Base-by-base conservation (phyloP, 148 eudicot species). In the Amaranthus palmeri region DNA sequence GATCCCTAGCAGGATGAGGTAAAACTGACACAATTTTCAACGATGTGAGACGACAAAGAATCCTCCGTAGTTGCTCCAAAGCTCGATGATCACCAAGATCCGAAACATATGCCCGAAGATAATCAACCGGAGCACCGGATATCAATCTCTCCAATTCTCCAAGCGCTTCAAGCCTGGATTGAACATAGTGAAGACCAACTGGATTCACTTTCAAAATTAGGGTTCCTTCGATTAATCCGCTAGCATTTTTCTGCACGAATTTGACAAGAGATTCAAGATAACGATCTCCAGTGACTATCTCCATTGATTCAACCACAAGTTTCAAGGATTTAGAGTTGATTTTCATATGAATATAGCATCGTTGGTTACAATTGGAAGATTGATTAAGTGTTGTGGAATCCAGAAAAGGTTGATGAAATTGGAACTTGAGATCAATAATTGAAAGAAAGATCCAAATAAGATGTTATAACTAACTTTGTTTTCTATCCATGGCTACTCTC, bases 41-140 rank as follows among this genome's bases (percentile, higher is more conserved):
- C 53, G 86, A 82, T 18, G 92, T 84, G 48, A 93, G 75, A 4
- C 91, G 86, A 7, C 98, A 77, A 2, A 93, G 73, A 68, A 91
- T 91, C 78, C 91, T 74, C 12, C 98, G 79, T 17, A 93, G 82
- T 79, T 89, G 96, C 81, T 93, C 96, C 3, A 93, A 81, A 41
- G 98, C 98, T 2, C 97, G 85, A 69, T 93, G 97, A 68, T 93
- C 98, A 1, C 97, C 98, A 64, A 93, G 86, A 76, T 93, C 97
- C 3, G 91, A 91, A 3, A 93, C 86, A 64, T 93, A 93, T 7
- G 98, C 96, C 5, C 98, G 89, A 42, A 93, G 85, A 61, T 93
- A 91, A 67, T 93, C 98, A 0, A 93, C 97, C 10, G 98, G 98
- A 51, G 98, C 98, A 10, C 96, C 92, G 10, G 88, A 72, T 9